Conservation (phyloP, 805 yeast genomes). For the Cyberlindnera maclurae region DNA sequence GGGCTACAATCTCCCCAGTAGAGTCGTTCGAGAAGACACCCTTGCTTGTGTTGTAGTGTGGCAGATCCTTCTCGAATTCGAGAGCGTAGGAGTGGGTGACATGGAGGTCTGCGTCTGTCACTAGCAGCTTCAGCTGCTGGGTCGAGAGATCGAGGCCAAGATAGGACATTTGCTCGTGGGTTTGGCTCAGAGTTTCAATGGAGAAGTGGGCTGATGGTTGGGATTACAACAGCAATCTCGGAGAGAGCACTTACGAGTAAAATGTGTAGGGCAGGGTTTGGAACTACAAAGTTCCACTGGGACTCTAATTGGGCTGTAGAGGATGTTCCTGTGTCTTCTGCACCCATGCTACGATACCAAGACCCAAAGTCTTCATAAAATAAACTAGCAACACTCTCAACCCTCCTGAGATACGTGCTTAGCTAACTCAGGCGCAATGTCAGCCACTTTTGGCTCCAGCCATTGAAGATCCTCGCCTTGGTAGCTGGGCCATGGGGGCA, state of each 20-base stretch:
- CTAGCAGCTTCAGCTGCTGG: conserved; percentile 77
- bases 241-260: too few relatives aligned
- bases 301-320: too few relatives aligned
- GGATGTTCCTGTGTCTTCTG: too few relatives aligned
- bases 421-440: not conserved
- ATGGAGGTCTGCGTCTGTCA: conserved; percentile 46
- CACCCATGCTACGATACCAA: too few relatives aligned
- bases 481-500: conserved; percentile 16
- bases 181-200: not conserved
- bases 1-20: conserved; percentile 61
- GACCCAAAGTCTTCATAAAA: too few relatives aligned
- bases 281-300: too few relatives aligned
- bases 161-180: conserved; percentile 9
- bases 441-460: conserved; percentile 12
- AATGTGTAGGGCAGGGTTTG: too few relatives aligned
- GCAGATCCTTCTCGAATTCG: conserved; percentile 63
- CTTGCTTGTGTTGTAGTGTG: conserved; percentile 55
- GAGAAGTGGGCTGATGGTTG: not conserved
- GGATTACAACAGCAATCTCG: too few relatives aligned
- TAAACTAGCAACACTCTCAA: too few relatives aligned
- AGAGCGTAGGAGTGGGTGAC: conserved; percentile 54
- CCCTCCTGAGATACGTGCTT: too few relatives aligned
- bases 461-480: conserved; percentile 7
- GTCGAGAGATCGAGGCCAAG: conserved; percentile 86
- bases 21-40: conserved; percentile 59